Evolutionary conservation across 2,329 filamentous ascomycete genomes (phyloP).

Genomic region (Scedosporium boydii): DNA sequence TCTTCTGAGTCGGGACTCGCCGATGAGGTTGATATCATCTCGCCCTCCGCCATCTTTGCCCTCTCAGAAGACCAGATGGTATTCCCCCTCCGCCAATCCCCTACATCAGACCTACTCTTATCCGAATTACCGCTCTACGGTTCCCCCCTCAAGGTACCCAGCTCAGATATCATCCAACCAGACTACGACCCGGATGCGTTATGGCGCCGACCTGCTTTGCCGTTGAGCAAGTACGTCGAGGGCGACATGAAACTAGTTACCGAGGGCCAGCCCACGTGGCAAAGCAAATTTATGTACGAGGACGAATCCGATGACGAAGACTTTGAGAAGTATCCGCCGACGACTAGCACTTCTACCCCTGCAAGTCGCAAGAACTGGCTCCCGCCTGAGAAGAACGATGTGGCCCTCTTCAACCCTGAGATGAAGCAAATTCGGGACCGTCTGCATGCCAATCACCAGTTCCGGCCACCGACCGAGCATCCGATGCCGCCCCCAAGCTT

Average conservation of each 20-base stretch:
- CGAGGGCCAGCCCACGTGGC: conserved; percentile 59
- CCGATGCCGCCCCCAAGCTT: conserved; percentile 85
- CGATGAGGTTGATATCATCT: conserved; percentile 37
- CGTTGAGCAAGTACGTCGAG: conserved; percentile 78
- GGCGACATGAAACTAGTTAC: conserved; percentile 65
- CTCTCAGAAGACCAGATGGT: conserved; percentile 74
- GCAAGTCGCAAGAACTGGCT: conserved; percentile 31
- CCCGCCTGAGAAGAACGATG: conserved; percentile 60
- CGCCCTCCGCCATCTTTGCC: conserved; percentile 74
- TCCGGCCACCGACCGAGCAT: conserved; percentile 84
- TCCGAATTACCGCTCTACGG: conserved; percentile 75
- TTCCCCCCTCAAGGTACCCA: conserved; percentile 49
- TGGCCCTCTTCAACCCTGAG: conserved; percentile 81
- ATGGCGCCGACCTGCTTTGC: conserved; percentile 70
- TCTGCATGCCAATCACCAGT: conserved; percentile 83
- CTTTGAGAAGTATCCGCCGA: not conserved
- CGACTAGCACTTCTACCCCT: not conserved
- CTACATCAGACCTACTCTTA: conserved; percentile 66
- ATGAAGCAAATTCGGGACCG: conserved; percentile 85
- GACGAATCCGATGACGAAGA: conserved; percentile 54
- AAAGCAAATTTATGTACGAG: conserved; percentile 72
- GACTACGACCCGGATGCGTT: conserved; percentile 57
- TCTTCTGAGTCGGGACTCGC: conserved; percentile 13
- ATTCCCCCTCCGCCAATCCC: conserved; percentile 66
- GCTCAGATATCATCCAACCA: conserved; percentile 45